Percentiles rank a stretch among this genome's conserved stretches.
phyloP scores from a whole-genome alignment of 306 rosid genomes.

The Betula pendula region DNA sequence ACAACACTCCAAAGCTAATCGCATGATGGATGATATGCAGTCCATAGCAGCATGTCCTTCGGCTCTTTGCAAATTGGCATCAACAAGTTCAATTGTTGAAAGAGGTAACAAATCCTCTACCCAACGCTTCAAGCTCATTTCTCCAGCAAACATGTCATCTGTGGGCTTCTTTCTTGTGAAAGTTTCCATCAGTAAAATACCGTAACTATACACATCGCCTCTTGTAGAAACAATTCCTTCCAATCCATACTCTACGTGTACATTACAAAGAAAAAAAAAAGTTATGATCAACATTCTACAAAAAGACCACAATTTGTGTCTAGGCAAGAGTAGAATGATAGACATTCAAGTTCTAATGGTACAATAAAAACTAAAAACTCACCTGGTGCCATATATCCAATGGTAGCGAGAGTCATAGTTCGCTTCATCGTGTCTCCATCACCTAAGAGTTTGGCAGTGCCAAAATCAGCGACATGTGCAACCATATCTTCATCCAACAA shows the following conservation, averaged over 20 bases:
- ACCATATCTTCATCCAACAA: slow-evolving; percentile 46
- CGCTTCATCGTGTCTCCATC: slow-evolving; percentile 19
- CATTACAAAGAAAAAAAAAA: neutral
- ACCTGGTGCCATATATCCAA: slow-evolving; percentile 57
- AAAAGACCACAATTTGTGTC: neutral
- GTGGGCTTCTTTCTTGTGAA: slow-evolving; percentile 44
- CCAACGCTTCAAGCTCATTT: slow-evolving; percentile 17
- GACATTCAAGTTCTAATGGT: too few relatives aligned
- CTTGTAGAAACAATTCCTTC: slow-evolving; percentile 37
- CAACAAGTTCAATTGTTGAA: neutral
- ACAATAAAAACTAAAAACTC: neutral
- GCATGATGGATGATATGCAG: slow-evolving; percentile 4
- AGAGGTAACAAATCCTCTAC: slow-evolving; percentile 17
- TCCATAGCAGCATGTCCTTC: neutral
- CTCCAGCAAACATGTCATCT: slow-evolving; percentile 32
- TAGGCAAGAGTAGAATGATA: too few relatives aligned
- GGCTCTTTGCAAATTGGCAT: neutral
- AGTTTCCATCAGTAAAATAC: slow-evolving; percentile 43
- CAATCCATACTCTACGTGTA: slow-evolving; percentile 32
- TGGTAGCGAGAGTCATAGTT: slow-evolving; percentile 42
- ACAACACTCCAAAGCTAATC: neutral
- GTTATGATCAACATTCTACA: too few relatives aligned
- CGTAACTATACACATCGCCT: slow-evolving; percentile 49
- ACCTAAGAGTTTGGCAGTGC: slow-evolving; percentile 38
- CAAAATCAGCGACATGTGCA: slow-evolving; percentile 31